Conservation (phyloP, 2,329 filamentous ascomycete species). For the Alternaria consortialis region DNA sequence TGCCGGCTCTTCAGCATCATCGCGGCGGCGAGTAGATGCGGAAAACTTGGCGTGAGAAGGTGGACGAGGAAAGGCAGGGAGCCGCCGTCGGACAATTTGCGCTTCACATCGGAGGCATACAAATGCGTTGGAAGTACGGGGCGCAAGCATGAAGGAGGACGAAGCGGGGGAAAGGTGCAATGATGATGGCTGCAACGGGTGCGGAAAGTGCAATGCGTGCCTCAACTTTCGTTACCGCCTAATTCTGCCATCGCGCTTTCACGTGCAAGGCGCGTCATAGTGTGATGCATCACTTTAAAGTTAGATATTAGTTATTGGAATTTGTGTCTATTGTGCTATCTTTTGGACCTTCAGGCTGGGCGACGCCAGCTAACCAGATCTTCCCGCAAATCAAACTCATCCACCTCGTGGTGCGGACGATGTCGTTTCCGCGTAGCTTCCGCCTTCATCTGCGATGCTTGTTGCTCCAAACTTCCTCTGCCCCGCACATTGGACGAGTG, state of each 20-base stretch:
- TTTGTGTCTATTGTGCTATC: background rate
- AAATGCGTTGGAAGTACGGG: slow-evolving; percentile 47
- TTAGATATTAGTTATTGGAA: background rate
- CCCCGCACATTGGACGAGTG: slow-evolving; percentile 41
- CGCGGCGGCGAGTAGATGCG: slow-evolving; percentile 31
- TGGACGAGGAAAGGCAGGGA: slow-evolving; percentile 24
- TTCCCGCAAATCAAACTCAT: slow-evolving; percentile 60
- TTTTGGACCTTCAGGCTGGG: slow-evolving; percentile 17
- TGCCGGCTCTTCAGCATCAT: slow-evolving; percentile 27
- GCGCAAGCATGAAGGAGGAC: slow-evolving; percentile 47
- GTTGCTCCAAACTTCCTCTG: slow-evolving; percentile 53
- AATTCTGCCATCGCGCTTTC: slow-evolving; percentile 46
- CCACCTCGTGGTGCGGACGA: slow-evolving; percentile 54
- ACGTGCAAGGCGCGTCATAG: slow-evolving; percentile 39
- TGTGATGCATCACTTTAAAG: background rate
- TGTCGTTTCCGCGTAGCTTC: slow-evolving; percentile 49
- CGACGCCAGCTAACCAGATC: slow-evolving; percentile 59
- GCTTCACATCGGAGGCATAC: slow-evolving; percentile 53
- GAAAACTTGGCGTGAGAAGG: slow-evolving; percentile 40
- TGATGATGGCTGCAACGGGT: slow-evolving; percentile 11
- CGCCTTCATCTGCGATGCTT: slow-evolving; percentile 54
- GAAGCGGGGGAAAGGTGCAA: slow-evolving; percentile 4
- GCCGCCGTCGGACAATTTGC: slow-evolving; percentile 33
- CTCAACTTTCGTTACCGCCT: slow-evolving; percentile 43
- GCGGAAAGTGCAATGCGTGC: slow-evolving; percentile 17